These are phyloP conservation scores for Chlamydomonas eustigma DNA, from an alignment of 139 green algal genomes.

Conservation along the genomic window DNA sequence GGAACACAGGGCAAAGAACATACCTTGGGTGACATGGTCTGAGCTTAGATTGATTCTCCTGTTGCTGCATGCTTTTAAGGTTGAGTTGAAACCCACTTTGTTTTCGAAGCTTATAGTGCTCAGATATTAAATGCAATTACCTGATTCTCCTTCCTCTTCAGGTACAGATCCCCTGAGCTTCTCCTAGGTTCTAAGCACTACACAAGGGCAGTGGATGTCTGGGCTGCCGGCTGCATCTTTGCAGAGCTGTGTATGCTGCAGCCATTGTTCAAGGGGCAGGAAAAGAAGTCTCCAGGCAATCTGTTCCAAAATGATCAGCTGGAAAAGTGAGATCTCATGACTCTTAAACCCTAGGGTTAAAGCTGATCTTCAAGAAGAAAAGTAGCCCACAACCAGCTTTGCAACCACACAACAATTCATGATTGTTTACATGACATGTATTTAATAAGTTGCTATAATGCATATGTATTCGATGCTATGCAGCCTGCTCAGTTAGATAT, in stretches of 20 bases:
- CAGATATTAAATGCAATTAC: too few relatives aligned
- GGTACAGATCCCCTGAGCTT: conserved; percentile 19
- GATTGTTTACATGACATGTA: neutral
- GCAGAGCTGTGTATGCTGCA: conserved; percentile 69
- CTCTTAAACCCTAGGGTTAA: neutral
- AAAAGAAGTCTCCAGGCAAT: conserved; percentile 49
- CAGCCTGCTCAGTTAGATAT: neutral
- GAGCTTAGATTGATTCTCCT: too few relatives aligned
- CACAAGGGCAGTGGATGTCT: conserved; percentile 68
- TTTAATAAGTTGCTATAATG: too few relatives aligned
- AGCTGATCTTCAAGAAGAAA: neutral
- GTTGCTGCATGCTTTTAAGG: too few relatives aligned
- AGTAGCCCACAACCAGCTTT: neutral
- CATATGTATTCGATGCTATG: neutral
- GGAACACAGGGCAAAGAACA: too few relatives aligned
- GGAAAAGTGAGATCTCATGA: conserved; percentile 36
- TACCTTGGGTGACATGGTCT: too few relatives aligned
- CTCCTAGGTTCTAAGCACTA: conserved; percentile 61
- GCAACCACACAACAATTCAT: neutral
- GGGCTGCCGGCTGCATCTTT: conserved; percentile 78
- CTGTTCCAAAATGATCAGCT: conserved; percentile 56
- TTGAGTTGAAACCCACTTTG: too few relatives aligned
- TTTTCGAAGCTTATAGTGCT: too few relatives aligned
- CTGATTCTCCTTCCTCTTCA: too few relatives aligned
- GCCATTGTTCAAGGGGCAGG: conserved; percentile 69